phyloP scores from a whole-genome alignment of 2,329 filamentous ascomycete genomes.

The Harringtonia aguacate region DNA sequence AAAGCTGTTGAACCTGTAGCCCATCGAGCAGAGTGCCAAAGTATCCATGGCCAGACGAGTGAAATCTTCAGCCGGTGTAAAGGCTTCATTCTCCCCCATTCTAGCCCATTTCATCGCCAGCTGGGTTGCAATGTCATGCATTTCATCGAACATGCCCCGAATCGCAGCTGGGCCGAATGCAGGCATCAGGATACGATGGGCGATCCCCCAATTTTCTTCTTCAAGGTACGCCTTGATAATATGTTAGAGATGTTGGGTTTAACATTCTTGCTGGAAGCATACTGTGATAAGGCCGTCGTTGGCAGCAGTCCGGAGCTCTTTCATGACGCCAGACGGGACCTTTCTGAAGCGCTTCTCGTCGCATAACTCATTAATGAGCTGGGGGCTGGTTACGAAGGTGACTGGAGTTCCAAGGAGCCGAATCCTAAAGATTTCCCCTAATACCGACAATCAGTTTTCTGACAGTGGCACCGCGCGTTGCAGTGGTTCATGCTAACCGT shows the following conservation, averaged over 20 bases:
- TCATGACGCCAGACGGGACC: too few species aligned
- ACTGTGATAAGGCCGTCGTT: conserved; percentile 60
- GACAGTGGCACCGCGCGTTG: too few species aligned
- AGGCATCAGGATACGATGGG: conserved; percentile 54
- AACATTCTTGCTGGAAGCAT: conserved; percentile 9
- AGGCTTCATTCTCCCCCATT: conserved; percentile 42
- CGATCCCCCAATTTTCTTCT: conserved; percentile 55
- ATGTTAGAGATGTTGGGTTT: background rate
- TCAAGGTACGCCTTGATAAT: conserved; percentile 25
- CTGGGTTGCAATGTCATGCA: conserved; percentile 58
- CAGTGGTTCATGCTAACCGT: too few species aligned
- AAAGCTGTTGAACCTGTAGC: conserved; percentile 51
- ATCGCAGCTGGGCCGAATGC: conserved; percentile 61
- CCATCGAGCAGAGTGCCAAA: conserved; percentile 48
- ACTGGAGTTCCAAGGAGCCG: too few species aligned
- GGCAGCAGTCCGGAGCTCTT: too few species aligned
- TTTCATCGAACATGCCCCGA: conserved; percentile 56
- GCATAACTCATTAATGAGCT: conserved; percentile 54
- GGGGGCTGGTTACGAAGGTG: conserved; percentile 16
- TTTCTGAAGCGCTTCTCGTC: conserved; percentile 59
- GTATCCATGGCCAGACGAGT: conserved; percentile 53
- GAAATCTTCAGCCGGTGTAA: conserved; percentile 53
- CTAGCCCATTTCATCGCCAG: conserved; percentile 59
- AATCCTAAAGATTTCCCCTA: too few species aligned
- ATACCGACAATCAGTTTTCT: too few species aligned